Evolutionary conservation across 768 basidiomycete genomes (phyloP).

Genomic region (Russula abietina): DNA sequence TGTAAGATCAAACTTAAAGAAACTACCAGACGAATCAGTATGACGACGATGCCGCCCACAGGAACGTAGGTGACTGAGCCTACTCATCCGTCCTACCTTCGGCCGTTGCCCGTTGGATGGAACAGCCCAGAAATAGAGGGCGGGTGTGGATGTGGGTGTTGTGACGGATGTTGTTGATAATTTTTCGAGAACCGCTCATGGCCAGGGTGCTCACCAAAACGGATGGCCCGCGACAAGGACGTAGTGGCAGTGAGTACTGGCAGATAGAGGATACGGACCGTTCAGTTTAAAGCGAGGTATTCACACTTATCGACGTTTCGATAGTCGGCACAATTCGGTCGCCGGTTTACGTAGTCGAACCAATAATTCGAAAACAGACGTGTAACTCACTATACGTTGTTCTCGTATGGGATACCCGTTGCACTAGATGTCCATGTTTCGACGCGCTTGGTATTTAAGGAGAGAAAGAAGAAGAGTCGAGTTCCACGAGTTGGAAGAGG

Average conservation of each 20-base stretch:
- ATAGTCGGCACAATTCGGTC: constrained; percentile 9
- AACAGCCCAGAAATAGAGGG: background rate
- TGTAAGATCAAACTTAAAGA: background rate
- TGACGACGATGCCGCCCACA: constrained; percentile 5
- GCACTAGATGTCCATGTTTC: no score
- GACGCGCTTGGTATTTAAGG: no score
- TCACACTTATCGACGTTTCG: background rate
- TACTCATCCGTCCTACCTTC: background rate
- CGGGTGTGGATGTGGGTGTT: background rate
- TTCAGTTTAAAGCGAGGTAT: constrained; percentile 3
- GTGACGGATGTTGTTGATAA: background rate
- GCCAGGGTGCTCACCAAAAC: constrained; percentile 10
- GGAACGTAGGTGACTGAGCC: constrained; percentile 3
- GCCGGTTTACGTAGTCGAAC: constrained; percentile 5
- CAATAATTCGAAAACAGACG: no score
- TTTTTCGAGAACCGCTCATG: constrained; percentile 6
- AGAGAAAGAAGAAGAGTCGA: no score
- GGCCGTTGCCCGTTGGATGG: background rate
- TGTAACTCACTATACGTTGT: no score
- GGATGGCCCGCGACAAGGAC: constrained; percentile 2
- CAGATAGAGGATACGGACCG: constrained; percentile 4
- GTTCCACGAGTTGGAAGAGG: no score
- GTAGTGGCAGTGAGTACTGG: background rate
- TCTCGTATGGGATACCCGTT: no score
- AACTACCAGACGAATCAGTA: background rate